Evolutionary conservation across 768 basidiomycete genomes (phyloP).

Genomic region (Artomyces pyxidatus): DNA sequence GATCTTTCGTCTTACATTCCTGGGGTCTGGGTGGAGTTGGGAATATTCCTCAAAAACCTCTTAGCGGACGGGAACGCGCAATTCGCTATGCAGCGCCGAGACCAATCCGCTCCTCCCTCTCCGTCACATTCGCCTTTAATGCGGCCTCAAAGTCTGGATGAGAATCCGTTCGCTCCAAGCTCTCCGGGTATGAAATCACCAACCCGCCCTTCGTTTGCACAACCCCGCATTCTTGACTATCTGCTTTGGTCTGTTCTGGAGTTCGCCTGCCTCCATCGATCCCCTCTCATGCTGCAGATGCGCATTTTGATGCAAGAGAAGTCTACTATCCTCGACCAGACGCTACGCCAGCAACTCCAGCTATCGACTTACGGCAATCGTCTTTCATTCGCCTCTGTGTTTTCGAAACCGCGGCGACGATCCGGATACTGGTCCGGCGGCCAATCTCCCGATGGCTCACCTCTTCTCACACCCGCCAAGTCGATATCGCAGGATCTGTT

Average conservation of each 20-base stretch:
- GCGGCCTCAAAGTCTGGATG: slow-evolving; percentile 7
- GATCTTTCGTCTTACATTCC: slow-evolving; percentile 49
- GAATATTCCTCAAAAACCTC: slow-evolving; percentile 38
- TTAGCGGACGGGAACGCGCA: slow-evolving; percentile 52
- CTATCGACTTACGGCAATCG: slow-evolving; percentile 27
- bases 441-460: slow-evolving; percentile 40
- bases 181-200: slow-evolving; percentile 20
- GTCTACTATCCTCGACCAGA: slow-evolving; percentile 42
- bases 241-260: slow-evolving; percentile 66
- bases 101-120: slow-evolving; percentile 40
- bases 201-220: slow-evolving; percentile 19
- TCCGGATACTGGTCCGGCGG: slow-evolving; percentile 25
- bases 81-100: slow-evolving; percentile 42
- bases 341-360: slow-evolving; percentile 31
- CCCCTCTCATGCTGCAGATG: slow-evolving; percentile 57
- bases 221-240: slow-evolving; percentile 61
- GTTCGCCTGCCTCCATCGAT: slow-evolving; percentile 52
- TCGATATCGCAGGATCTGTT: slow-evolving; percentile 11
- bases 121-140: slow-evolving; percentile 40
- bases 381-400: slow-evolving; percentile 36
- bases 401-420: slow-evolving; percentile 48
- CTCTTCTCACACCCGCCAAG: slow-evolving; percentile 23
- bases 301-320: slow-evolving; percentile 61
- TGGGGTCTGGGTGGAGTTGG: slow-evolving; percentile 59
- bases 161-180: slow-evolving; percentile 17